Percentiles rank a stretch among this genome's conserved stretches.
These are phyloP conservation scores for Petunia hybrid DNA, from an alignment of 305 asterid species.

Conservation along the genomic window DNA sequence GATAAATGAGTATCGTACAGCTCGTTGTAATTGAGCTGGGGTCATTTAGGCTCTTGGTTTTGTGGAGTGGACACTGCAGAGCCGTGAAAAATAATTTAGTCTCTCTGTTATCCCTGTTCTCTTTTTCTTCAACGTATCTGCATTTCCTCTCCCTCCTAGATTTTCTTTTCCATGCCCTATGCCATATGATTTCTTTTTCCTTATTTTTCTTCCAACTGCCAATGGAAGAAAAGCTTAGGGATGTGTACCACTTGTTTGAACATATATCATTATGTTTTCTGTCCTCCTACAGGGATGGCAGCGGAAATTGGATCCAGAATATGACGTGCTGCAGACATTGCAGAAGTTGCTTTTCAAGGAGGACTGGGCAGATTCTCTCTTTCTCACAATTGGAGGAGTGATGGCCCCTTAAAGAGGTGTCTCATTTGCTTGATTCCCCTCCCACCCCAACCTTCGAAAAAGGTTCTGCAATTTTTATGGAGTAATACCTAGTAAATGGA, in stretches of 20 bases:
- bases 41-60: not conserved
- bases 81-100: not conserved
- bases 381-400: conserved; percentile 77
- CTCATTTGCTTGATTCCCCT: conserved; percentile 32
- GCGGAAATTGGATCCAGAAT: conserved; percentile 87
- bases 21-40: not conserved
- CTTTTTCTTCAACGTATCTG: not conserved
- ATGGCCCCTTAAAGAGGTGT: conserved; percentile 76
- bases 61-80: not conserved
- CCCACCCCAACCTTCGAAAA: not conserved
- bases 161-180: conserved; percentile 18
- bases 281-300: conserved; percentile 79
- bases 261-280: not conserved
- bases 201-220: not conserved
- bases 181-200: not conserved
- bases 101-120: not conserved
- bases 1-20: not conserved
- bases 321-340: conserved; percentile 70
- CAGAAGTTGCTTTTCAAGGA: conserved; percentile 78
- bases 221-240: conserved; percentile 21
- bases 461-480: conserved; percentile 31
- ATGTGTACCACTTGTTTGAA: not conserved
- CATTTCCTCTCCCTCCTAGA: not conserved
- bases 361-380: conserved; percentile 75
- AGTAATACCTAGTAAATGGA: conserved; percentile 31